Evolutionary conservation across 2,329 filamentous ascomycete genomes (phyloP).

Genomic region (Septoria linicola): DNA sequence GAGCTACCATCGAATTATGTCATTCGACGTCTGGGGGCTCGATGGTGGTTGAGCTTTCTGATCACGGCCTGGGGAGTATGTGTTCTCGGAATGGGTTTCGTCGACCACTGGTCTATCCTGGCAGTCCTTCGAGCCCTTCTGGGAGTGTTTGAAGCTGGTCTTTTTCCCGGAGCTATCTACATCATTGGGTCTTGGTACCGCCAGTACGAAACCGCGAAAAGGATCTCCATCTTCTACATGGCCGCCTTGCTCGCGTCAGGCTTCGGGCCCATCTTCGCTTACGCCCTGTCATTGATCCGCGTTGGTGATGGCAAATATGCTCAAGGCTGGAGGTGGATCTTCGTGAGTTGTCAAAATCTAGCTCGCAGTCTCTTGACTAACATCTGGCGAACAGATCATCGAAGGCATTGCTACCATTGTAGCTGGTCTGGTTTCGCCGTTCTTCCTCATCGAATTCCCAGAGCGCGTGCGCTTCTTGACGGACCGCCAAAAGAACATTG

Average conservation of each 20-base stretch:
- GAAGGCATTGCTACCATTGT: constrained; percentile 43
- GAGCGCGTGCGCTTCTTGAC: constrained; percentile 38
- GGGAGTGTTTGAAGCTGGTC: constrained; percentile 61
- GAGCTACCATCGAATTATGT: constrained; percentile 37
- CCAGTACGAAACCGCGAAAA: constrained; percentile 33
- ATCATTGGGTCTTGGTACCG: constrained; percentile 33
- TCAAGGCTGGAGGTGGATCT: constrained; percentile 36
- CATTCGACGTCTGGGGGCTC: constrained; percentile 36
- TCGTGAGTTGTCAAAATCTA: background rate
- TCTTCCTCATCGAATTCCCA: constrained; percentile 44
- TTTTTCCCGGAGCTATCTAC: constrained; percentile 41
- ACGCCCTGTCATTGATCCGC: constrained; percentile 36
- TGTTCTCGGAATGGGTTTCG: constrained; percentile 65
- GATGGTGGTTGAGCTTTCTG: constrained; percentile 35
- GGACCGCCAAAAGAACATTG: constrained; percentile 35
- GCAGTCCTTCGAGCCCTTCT: constrained; percentile 57
- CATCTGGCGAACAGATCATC: constrained; percentile 40
- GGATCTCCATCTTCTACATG: constrained; percentile 48
- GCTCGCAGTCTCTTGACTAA: too few species aligned
- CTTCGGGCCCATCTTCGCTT: constrained; percentile 39
- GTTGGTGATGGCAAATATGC: constrained; percentile 37
- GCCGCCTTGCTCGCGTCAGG: constrained; percentile 35
- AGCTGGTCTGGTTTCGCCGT: constrained; percentile 41
- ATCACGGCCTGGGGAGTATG: constrained; percentile 56
- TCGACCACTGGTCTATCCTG: constrained; percentile 52